phyloP scores from a whole-genome alignment of 2,329 filamentous ascomycete genomes.

The Venturiaceae sp. region DNA sequence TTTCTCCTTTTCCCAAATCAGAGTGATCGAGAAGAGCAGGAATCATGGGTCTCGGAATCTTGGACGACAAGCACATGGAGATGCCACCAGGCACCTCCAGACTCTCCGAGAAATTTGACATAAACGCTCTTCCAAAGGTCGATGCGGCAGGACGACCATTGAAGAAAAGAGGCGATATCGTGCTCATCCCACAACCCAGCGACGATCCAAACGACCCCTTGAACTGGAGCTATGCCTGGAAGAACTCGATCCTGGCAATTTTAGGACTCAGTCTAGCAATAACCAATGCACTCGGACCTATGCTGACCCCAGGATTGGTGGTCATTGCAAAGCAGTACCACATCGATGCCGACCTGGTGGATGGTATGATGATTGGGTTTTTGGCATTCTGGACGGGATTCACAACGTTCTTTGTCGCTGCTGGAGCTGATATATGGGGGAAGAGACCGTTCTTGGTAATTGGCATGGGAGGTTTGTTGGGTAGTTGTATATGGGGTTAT shows the following conservation, averaged over 20 bases:
- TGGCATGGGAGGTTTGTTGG: constrained; percentile 35
- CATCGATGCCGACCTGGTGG: constrained; percentile 37
- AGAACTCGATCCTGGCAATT: constrained; percentile 6
- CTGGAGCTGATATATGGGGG: constrained; percentile 41
- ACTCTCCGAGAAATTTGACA: not conserved
- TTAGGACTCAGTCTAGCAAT: constrained; percentile 1
- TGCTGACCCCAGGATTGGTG: constrained; percentile 41
- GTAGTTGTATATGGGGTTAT: constrained; percentile 38
- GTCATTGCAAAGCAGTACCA: constrained; percentile 26
- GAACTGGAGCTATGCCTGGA: constrained; percentile 26
- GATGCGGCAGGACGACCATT: not conserved
- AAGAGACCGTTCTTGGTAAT: constrained; percentile 39
- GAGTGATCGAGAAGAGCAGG: not conserved
- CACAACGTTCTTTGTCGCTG: constrained; percentile 41
- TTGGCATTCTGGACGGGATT: constrained; percentile 28
- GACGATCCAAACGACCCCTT: constrained; percentile 36
- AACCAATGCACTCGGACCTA: constrained; percentile 25
- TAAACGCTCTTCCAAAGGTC: not conserved
- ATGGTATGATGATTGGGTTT: constrained; percentile 30
- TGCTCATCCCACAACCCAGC: constrained; percentile 28
- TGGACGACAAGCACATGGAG: constrained; percentile 5
- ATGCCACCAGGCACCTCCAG: not conserved
- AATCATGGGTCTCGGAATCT: constrained; percentile 2
- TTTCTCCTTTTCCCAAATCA: not conserved
- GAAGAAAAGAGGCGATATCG: constrained; percentile 15